These are phyloP conservation scores for Leccinum incarnatum DNA, from an alignment of 768 basidiomycete species.

Conservation along the genomic window DNA sequence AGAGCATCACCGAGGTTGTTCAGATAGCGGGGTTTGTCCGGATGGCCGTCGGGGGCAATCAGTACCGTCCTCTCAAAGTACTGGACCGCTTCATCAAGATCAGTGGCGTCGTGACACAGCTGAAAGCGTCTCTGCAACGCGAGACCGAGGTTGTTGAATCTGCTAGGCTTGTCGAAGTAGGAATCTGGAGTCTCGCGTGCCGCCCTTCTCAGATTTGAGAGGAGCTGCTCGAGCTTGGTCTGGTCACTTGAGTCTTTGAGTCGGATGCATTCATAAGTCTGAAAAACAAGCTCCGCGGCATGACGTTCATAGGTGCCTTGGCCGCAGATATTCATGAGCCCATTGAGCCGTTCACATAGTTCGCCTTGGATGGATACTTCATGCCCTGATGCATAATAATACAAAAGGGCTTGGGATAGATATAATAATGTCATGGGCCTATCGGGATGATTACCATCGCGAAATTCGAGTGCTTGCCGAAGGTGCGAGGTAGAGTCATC, in stretches of 20 bases:
- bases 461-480: constrained; percentile 8
- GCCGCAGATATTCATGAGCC: neutral
- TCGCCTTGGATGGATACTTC: neutral
- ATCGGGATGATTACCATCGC: neutral
- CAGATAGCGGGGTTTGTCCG: neutral
- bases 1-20: neutral
- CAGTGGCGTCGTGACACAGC: neutral
- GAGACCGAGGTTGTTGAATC: constrained; percentile 3
- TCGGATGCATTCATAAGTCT: neutral
- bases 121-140: neutral
- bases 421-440: constrained; percentile 3
- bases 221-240: neutral
- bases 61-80: no score
- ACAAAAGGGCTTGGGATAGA: neutral
- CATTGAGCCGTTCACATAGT: neutral
- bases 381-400: neutral
- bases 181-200: neutral
- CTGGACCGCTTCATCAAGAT: no score
- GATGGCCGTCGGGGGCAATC: no score
- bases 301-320: constrained; percentile 1
- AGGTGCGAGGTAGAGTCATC: neutral
- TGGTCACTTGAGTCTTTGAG: neutral
- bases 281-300: constrained; percentile 1
- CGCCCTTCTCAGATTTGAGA: neutral
- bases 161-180: constrained; percentile 1